Percentiles rank a stretch among this genome's conserved stretches.
These are phyloP conservation scores for Taphrina flavorubra DNA, from an alignment of 1,139 yeast genomes.

Conservation along the genomic window DNA sequence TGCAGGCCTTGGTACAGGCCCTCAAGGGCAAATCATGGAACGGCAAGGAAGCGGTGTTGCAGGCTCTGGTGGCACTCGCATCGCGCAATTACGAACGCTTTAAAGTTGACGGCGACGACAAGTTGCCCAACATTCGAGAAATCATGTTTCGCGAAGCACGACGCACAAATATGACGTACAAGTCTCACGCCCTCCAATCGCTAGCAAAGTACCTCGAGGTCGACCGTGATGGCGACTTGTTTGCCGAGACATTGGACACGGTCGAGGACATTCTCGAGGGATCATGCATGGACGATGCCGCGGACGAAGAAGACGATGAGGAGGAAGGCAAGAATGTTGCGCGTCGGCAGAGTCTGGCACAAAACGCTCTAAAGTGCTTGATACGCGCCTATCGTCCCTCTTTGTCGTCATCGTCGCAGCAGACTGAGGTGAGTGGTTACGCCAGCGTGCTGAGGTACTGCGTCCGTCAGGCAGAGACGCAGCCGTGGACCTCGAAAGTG, in stretches of 20 bases:
- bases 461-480: background rate
- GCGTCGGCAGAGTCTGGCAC: constrained; percentile 5
- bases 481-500: constrained; percentile 23
- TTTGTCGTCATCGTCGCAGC: no score
- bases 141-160: constrained; percentile 66
- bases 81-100: constrained; percentile 54
- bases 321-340: no score
- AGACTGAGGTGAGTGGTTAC: background rate
- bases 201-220: constrained; percentile 41
- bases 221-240: constrained; percentile 17
- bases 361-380: constrained; percentile 20
- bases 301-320: constrained; percentile 10
- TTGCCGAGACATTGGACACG: constrained; percentile 15
- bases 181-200: constrained; percentile 48
- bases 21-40: constrained; percentile 83
- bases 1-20: constrained; percentile 65
- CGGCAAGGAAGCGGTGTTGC: constrained; percentile 79
- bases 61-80: constrained; percentile 69
- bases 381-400: constrained; percentile 12
- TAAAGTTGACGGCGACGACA: constrained; percentile 48
- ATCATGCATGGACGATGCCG: constrained; percentile 25
- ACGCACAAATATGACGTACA: constrained; percentile 71
- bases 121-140: constrained; percentile 54
- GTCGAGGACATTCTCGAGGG: constrained; percentile 30
- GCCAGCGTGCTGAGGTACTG: background rate